Evolutionary conservation across 2,329 filamentous ascomycete species (phyloP).

Genomic region (Aaosphaeria pasadenensis): DNA sequence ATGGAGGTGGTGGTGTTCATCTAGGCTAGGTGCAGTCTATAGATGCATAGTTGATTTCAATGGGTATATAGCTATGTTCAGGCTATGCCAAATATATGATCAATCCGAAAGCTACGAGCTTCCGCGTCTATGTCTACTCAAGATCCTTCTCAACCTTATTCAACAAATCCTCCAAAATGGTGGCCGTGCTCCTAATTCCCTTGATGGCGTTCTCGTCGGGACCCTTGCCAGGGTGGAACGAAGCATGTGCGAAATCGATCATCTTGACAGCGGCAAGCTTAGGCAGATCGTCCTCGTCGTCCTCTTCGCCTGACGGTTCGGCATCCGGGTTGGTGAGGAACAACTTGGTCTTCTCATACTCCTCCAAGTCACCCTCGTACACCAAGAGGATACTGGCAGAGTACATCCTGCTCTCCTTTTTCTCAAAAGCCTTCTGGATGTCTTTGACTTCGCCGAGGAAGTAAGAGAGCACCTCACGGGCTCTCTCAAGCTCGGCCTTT

Average conservation of each 20-base stretch:
- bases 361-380: conserved; percentile 62
- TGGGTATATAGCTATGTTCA: conserved; percentile 8
- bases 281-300: conserved; percentile 48
- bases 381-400: conserved; percentile 63
- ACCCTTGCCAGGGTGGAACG: conserved; percentile 76
- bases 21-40: too few relatives aligned
- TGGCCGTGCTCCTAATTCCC: conserved; percentile 69
- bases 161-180: conserved; percentile 66
- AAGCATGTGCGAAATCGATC: conserved; percentile 95
- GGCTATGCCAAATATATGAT: not conserved
- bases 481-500: conserved; percentile 28
- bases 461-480: conserved; percentile 46
- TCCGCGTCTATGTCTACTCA: not conserved
- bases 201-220: conserved; percentile 79
- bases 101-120: not conserved
- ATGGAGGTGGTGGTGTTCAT: too few relatives aligned
- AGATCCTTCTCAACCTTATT: conserved; percentile 24
- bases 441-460: conserved; percentile 50
- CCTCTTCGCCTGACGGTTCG: conserved; percentile 37
- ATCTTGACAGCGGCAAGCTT: conserved; percentile 78
- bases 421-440: conserved; percentile 56
- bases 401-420: conserved; percentile 66
- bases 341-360: conserved; percentile 46
- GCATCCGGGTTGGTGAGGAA: conserved; percentile 12
- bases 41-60: not conserved